phyloP scores from a whole-genome alignment of 1,139 yeast genomes.

The Protomyces inundatus region DNA sequence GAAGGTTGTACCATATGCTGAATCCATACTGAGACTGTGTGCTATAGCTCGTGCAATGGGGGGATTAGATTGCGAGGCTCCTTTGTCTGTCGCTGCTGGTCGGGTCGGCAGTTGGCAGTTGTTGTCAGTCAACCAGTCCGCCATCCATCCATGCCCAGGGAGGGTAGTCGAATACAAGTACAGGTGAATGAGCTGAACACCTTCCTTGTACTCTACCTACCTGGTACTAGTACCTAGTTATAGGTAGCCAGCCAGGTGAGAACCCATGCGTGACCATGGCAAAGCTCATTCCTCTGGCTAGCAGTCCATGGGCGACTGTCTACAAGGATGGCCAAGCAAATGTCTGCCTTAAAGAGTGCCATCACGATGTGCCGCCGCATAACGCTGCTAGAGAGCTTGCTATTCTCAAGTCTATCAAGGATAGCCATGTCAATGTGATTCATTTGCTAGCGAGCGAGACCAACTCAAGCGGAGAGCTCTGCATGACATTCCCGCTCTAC shows the following conservation, averaged over 20 bases:
- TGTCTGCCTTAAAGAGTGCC: slow-evolving; percentile 1
- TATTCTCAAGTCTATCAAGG: neutral
- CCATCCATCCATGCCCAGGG: too few relatives aligned
- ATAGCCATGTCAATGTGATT: neutral
- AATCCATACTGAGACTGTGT: neutral
- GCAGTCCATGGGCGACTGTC: slow-evolving; percentile 4
- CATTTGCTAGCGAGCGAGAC: neutral
- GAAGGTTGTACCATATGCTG: slow-evolving; percentile 21
- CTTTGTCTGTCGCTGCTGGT: too few relatives aligned
- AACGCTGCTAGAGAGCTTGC: slow-evolving; percentile 1
- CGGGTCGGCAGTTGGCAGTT: too few relatives aligned
- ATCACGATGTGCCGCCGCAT: slow-evolving; percentile 1
- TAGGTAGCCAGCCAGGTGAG: too few relatives aligned
- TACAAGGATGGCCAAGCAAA: neutral
- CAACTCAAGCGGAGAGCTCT: neutral
- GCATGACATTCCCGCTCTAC: slow-evolving; percentile 2
- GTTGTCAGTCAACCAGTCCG: too few relatives aligned
- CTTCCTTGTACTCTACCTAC: too few relatives aligned
- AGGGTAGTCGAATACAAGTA: too few relatives aligned
- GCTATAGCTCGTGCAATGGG: too few relatives aligned
- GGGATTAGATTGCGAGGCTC: too few relatives aligned
- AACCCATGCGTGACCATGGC: too few relatives aligned
- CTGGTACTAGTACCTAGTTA: too few relatives aligned
- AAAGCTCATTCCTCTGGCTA: neutral
- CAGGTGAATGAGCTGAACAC: too few relatives aligned